phyloP scores from a whole-genome alignment of 805 yeast species.

The Ogataea pignaliae region DNA sequence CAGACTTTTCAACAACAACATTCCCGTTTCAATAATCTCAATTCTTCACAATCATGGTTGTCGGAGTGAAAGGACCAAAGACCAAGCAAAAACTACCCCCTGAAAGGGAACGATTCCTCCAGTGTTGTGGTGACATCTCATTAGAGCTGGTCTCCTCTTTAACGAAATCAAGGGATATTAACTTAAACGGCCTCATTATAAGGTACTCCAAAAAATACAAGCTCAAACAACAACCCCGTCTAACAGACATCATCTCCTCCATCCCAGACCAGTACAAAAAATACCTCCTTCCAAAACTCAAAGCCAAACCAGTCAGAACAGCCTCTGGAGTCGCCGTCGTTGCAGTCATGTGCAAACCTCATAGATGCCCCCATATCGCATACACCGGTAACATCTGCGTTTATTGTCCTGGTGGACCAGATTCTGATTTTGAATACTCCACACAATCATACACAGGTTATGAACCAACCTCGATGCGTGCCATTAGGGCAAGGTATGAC shows the following conservation, averaged over 20 bases:
- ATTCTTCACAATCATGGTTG: constrained; percentile 13
- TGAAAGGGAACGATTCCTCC: constrained; percentile 87
- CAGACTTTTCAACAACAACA: no score
- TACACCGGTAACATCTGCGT: constrained; percentile 98
- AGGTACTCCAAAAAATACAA: constrained; percentile 86
- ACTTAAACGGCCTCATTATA: constrained; percentile 84
- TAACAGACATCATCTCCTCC: constrained; percentile 90
- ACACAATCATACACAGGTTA: constrained; percentile 98
- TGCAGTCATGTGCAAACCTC: constrained; percentile 99
- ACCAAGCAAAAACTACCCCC: constrained; percentile 70
- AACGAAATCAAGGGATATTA: constrained; percentile 70
- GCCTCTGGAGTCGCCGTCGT: constrained; percentile 99
- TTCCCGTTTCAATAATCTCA: no score
- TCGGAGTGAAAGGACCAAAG: constrained; percentile 30
- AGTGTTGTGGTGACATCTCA: constrained; percentile 90
- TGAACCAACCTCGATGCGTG: constrained; percentile 98
- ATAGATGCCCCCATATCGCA: constrained; percentile 98
- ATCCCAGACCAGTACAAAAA: constrained; percentile 95
- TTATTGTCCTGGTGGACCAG: constrained; percentile 99
- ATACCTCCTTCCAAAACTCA: constrained; percentile 83
- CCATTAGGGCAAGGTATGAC: constrained; percentile 97
- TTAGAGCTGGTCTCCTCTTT: constrained; percentile 77
- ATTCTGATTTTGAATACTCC: constrained; percentile 94
- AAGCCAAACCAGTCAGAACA: constrained; percentile 98
- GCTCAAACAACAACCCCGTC: constrained; percentile 85